phyloP scores from a whole-genome alignment of 305 asterid species.

The Solanum chacoense region DNA sequence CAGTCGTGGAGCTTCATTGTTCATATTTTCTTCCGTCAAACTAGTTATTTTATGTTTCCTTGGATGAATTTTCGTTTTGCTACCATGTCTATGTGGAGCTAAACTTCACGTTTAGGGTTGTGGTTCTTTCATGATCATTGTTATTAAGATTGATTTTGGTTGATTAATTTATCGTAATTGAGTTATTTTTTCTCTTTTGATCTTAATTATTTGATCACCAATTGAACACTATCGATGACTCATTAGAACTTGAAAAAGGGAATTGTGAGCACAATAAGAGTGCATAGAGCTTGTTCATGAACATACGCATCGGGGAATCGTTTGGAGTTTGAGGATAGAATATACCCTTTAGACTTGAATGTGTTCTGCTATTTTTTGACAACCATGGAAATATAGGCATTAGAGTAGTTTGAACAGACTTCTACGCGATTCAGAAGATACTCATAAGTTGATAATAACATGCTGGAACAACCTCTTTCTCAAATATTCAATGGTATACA shows the following conservation, averaged over 20 bases:
- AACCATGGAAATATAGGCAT: background rate
- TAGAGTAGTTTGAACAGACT: background rate
- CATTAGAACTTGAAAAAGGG: background rate
- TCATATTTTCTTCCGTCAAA: background rate
- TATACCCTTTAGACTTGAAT: background rate
- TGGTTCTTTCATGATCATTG: background rate
- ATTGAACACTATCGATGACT: background rate
- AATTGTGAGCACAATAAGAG: background rate
- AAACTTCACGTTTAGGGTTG: background rate
- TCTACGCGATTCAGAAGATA: background rate
- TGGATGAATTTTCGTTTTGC: background rate
- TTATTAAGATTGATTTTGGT: background rate
- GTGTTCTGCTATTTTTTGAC: background rate
- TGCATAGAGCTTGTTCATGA: background rate
- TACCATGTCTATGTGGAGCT: background rate
- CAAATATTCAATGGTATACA: background rate
- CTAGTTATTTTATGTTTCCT: background rate
- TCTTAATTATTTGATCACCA: background rate
- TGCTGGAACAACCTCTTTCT: background rate
- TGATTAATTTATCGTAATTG: background rate
- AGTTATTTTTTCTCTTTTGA: background rate
- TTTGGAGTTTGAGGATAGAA: background rate
- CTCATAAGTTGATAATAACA: background rate
- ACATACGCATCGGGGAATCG: background rate
- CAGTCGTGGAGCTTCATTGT: background rate